phyloP scores from a whole-genome alignment of 345 rosid genomes.

The Cardamine chenopodiifolia region DNA sequence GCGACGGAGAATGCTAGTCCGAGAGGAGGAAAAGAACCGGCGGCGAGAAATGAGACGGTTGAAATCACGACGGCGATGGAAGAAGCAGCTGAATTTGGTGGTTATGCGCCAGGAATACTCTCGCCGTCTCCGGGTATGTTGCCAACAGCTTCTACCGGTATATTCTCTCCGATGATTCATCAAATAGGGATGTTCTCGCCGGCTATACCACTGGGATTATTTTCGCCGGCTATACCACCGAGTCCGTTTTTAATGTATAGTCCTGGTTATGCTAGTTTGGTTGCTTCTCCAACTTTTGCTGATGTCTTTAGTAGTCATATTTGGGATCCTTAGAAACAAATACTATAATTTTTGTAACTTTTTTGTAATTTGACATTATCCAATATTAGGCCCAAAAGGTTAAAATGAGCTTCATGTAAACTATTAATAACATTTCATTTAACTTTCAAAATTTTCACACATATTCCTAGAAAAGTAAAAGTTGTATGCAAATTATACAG shows the following conservation, averaged over 20 bases:
- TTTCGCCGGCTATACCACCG: conserved; percentile 57
- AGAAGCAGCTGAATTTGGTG: conserved; percentile 41
- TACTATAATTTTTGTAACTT: not conserved
- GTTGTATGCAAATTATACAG: conserved; percentile 28
- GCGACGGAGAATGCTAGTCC: conserved; percentile 72
- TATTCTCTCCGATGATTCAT: conserved; percentile 59
- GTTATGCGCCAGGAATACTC: conserved; percentile 65
- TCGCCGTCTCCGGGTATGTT: conserved; percentile 73
- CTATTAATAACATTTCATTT: not conserved
- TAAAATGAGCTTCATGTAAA: conserved; percentile 19
- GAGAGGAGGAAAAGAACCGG: conserved; percentile 44
- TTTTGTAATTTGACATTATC: conserved; percentile 26
- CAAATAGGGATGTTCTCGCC: conserved; percentile 43
- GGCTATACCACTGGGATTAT: conserved; percentile 47
- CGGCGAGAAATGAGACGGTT: conserved; percentile 29
- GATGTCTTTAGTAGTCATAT: conserved; percentile 55
- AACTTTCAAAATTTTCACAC: conserved; percentile 39
- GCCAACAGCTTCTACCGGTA: conserved; percentile 48
- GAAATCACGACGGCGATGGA: conserved; percentile 31
- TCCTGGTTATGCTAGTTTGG: conserved; percentile 45
- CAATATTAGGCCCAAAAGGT: conserved; percentile 24
- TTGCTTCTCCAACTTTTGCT: conserved; percentile 58
- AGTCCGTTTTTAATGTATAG: conserved; percentile 54
- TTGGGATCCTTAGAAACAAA: conserved; percentile 47
- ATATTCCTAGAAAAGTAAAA: conserved; percentile 3